Evolutionary conservation across 352 stramenopile genomes (phyloP).

Genomic region (Globisporangium heterothallicum): DNA sequence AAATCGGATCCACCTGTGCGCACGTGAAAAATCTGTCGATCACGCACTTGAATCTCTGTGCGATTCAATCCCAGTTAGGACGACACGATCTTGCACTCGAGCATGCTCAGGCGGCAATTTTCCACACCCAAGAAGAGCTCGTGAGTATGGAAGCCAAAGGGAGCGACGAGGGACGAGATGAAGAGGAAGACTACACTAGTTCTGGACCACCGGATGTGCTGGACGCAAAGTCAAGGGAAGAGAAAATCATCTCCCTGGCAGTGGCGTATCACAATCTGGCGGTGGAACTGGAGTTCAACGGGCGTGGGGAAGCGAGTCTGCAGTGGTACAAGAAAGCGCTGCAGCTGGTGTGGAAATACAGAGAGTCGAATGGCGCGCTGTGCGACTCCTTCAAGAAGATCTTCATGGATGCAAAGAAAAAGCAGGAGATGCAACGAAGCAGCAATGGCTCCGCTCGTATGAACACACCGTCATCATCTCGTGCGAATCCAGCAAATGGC

Average conservation of each 20-base stretch:
- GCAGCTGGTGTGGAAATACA: conserved; percentile 59
- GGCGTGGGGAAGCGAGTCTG: conserved; percentile 55
- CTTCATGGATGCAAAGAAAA: conserved; percentile 64
- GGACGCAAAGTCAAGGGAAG: conserved; percentile 52
- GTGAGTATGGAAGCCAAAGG: conserved; percentile 34
- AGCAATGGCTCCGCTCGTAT: not conserved
- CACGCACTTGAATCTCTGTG: conserved; percentile 78
- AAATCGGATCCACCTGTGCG: conserved; percentile 42
- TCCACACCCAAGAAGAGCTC: conserved; percentile 77
- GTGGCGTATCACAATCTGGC: conserved; percentile 80
- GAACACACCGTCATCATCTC: not conserved
- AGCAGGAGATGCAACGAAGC: conserved; percentile 27
- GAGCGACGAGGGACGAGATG: conserved; percentile 13
- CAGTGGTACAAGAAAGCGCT: conserved; percentile 84
- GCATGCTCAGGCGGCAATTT: conserved; percentile 74
- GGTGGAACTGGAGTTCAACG: conserved; percentile 77
- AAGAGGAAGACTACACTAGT: not conserved
- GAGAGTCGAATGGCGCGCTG: conserved; percentile 50
- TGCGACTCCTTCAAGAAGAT: conserved; percentile 71
- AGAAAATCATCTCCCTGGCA: conserved; percentile 72
- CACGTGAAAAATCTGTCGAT: conserved; percentile 77
- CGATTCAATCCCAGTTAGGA: conserved; percentile 69
- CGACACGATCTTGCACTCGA: conserved; percentile 64
- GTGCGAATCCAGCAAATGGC: no score
- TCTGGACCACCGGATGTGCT: conserved; percentile 22